These are phyloP conservation scores for Colletotrichum incanum DNA, from an alignment of 2,329 filamentous ascomycete genomes.

Conservation along the genomic window DNA sequence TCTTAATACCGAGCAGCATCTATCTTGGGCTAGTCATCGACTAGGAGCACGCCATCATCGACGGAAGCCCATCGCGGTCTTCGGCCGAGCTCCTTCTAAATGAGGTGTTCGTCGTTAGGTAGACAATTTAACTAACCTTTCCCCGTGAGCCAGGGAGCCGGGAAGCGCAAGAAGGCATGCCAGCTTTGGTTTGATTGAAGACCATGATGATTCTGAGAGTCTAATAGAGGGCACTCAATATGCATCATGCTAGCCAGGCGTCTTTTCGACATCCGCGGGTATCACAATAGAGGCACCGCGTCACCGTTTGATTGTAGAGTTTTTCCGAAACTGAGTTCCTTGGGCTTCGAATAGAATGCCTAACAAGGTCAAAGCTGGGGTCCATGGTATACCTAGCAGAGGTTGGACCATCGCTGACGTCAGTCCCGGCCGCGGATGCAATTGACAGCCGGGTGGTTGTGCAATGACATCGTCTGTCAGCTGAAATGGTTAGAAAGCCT, in stretches of 20 bases:
- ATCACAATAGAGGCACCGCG: constrained; percentile 27
- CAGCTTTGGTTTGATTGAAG: constrained; percentile 1
- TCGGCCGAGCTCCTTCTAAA: constrained; percentile 26
- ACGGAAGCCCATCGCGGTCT: constrained; percentile 26
- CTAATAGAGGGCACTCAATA: constrained; percentile 12
- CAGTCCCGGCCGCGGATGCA: constrained; percentile 29
- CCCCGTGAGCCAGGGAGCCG: constrained; percentile 6
- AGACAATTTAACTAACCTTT: constrained; percentile 22
- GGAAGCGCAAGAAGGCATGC: constrained; percentile 2
- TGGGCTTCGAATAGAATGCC: constrained; percentile 27
- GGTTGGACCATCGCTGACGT: constrained; percentile 30
- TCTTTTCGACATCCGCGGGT: constrained; percentile 11
- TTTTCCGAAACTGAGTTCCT: constrained; percentile 33
- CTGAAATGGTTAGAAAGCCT: constrained; percentile 37
- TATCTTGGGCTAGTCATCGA: constrained; percentile 16
- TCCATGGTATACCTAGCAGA: neutral
- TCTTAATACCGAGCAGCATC: neutral
- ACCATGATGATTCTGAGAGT: constrained; percentile 16
- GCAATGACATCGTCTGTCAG: constrained; percentile 40
- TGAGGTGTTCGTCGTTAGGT: constrained; percentile 36
- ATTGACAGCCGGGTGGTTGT: constrained; percentile 26
- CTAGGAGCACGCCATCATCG: constrained; percentile 14
- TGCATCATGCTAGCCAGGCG: constrained; percentile 29
- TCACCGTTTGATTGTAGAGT: constrained; percentile 33
- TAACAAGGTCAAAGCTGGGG: constrained; percentile 41